phyloP scores from a whole-genome alignment of 2,329 filamentous ascomycete genomes.

The Periconia macrospinosa region DNA sequence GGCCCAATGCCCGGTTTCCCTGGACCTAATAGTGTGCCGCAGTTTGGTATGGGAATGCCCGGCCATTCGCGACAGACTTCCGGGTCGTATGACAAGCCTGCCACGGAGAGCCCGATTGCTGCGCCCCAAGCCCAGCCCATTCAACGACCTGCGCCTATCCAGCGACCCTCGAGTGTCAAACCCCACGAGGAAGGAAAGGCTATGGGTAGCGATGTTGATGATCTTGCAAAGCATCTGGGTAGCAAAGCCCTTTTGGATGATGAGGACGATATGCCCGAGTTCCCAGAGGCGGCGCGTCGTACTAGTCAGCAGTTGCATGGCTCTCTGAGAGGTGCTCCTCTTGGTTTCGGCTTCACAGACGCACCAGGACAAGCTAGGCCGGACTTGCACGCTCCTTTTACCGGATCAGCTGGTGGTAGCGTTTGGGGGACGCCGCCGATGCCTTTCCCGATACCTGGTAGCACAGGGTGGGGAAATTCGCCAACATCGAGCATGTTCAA shows the following conservation, averaged over 20 bases:
- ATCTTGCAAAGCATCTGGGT: conserved; percentile 77
- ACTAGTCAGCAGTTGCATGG: conserved; percentile 41
- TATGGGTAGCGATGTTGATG: conserved; percentile 62
- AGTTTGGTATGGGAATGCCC: conserved; percentile 47
- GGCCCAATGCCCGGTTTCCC: conserved; percentile 44
- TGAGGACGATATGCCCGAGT: conserved; percentile 57
- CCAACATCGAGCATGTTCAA: conserved; percentile 38
- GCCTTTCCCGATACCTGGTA: conserved; percentile 43
- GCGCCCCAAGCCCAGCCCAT: conserved; percentile 69
- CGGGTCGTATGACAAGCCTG: conserved; percentile 59
- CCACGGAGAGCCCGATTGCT: conserved; percentile 58
- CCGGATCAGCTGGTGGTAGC: conserved; percentile 32
- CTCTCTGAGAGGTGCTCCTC: conserved; percentile 31
- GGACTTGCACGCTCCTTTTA: conserved; percentile 39
- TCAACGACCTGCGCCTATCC: conserved; percentile 81
- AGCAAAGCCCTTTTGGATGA: conserved; percentile 84
- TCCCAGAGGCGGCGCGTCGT: conserved; percentile 56
- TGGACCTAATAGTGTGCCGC: conserved; percentile 35
- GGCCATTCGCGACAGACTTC: conserved; percentile 78
- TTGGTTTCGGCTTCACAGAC: conserved; percentile 40
- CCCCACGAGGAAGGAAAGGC: conserved; percentile 52
- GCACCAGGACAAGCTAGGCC: conserved; percentile 30
- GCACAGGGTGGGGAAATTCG: conserved; percentile 44
- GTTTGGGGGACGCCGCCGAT: conserved; percentile 48
- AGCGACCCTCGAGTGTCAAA: conserved; percentile 75